phyloP scores from a whole-genome alignment of 345 rosid genomes.

The Pistacia vera region DNA sequence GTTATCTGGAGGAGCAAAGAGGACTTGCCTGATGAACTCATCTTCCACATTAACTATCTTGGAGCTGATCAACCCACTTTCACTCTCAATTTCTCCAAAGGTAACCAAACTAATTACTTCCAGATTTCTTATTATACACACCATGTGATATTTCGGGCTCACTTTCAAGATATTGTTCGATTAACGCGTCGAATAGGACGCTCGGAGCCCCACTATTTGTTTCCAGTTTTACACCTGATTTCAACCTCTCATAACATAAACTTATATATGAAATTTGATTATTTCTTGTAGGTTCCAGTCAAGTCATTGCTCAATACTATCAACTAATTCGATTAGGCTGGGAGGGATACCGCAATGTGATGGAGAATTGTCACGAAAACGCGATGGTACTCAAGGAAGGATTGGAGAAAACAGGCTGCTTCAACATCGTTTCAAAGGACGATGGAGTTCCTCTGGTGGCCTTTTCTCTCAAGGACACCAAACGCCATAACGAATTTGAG shows the following conservation, averaged over 20 bases:
- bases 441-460: conserved; percentile 87
- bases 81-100: conserved; percentile 96
- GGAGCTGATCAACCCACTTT: conserved; percentile 96
- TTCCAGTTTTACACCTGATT: no score
- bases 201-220: no score
- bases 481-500: conserved; percentile 70
- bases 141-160: no score
- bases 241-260: no score
- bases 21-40: conserved; percentile 93
- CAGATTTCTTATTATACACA: background rate
- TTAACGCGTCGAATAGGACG: no score
- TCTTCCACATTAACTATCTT: conserved; percentile 92
- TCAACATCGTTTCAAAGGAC: conserved; percentile 82
- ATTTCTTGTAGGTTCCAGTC: conserved; percentile 59
- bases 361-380: conserved; percentile 87
- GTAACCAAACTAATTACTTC: conserved; percentile 14
- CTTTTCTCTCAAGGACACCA: conserved; percentile 79
- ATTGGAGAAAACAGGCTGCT: conserved; percentile 66
- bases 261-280: no score
- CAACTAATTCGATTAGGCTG: conserved; percentile 84
- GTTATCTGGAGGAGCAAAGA: conserved; percentile 79
- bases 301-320: conserved; percentile 86
- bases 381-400: conserved; percentile 74
- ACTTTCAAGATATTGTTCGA: no score
- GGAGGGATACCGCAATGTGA: conserved; percentile 86